These are phyloP conservation scores for Ramichloridium luteum DNA, from an alignment of 2,329 filamentous ascomycete genomes.

Conservation along the genomic window DNA sequence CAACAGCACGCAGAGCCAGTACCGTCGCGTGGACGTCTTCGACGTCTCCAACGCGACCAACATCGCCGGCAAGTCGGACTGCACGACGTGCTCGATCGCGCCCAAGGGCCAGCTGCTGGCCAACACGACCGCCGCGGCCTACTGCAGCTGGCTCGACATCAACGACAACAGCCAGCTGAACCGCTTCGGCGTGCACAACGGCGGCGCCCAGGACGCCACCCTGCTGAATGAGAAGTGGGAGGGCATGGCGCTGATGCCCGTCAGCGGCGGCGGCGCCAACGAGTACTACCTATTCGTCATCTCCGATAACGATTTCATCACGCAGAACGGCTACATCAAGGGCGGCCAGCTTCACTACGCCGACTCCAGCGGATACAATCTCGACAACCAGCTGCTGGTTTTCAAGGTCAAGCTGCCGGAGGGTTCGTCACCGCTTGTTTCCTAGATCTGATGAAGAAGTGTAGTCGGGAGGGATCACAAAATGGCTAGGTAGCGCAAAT, in stretches of 20 bases:
- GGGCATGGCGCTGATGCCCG: constrained; percentile 50
- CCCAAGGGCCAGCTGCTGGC: constrained; percentile 42
- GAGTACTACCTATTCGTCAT: constrained; percentile 57
- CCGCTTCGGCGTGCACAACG: constrained; percentile 57
- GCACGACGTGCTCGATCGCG: constrained; percentile 30
- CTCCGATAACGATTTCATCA: constrained; percentile 66
- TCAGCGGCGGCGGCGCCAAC: constrained; percentile 35
- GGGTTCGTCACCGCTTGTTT: constrained; percentile 14
- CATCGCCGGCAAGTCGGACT: constrained; percentile 41
- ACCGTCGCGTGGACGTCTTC: constrained; percentile 59
- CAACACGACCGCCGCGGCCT: constrained; percentile 45
- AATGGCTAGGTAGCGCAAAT: no score
- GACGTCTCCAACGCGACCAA: constrained; percentile 51
- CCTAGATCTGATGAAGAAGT: constrained; percentile 5
- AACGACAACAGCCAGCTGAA: constrained; percentile 54
- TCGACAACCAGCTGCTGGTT: constrained; percentile 52
- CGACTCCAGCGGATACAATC: constrained; percentile 44
- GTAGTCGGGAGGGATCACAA: no score
- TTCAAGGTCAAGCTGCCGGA: constrained; percentile 45
- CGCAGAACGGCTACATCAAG: constrained; percentile 54
- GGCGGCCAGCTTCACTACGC: constrained; percentile 43
- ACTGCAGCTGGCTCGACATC: constrained; percentile 56
- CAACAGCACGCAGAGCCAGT: constrained; percentile 39
- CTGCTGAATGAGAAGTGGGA: constrained; percentile 72
- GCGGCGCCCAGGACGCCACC: constrained; percentile 44